Evolutionary conservation across 2,329 filamentous ascomycete genomes (phyloP).

Genomic region (Colletotrichum sp.): DNA sequence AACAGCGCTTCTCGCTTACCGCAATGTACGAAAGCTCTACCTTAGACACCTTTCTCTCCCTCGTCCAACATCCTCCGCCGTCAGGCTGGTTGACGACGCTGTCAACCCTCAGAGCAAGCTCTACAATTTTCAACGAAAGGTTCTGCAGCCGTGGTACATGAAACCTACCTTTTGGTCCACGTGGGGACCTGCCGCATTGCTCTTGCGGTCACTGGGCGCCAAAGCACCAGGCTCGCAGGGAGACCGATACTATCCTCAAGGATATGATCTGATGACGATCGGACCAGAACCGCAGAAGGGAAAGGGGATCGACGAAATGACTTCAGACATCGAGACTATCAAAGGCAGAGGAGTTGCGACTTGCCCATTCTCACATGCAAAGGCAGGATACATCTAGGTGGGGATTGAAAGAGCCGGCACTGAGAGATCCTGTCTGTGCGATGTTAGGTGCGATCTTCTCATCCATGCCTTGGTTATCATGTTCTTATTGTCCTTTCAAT

Average conservation of each 20-base stretch:
- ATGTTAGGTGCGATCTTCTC: not conserved
- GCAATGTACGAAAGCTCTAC: conserved; percentile 48
- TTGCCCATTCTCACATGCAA: conserved; percentile 7
- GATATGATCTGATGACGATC: conserved; percentile 42
- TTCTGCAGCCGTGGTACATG: conserved; percentile 58
- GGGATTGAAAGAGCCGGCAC: not conserved
- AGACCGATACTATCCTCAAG: conserved; percentile 50
- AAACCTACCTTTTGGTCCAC: conserved; percentile 51
- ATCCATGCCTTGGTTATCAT: not conserved
- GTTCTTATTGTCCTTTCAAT: not conserved
- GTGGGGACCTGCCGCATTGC: conserved; percentile 50
- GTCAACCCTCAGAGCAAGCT: conserved; percentile 45
- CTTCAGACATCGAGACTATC: not conserved
- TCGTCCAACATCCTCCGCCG: conserved; percentile 43
- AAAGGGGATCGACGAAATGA: conserved; percentile 23
- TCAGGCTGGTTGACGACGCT: conserved; percentile 34
- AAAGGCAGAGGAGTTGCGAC: not conserved
- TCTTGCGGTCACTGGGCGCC: conserved; percentile 47
- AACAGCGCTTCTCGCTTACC: conserved; percentile 36
- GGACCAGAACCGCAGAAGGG: conserved; percentile 25
- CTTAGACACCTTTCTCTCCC: conserved; percentile 55
- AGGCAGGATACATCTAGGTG: not conserved
- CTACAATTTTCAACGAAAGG: conserved; percentile 44
- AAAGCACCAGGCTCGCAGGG: conserved; percentile 52
- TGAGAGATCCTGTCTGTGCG: not conserved